Evolutionary conservation across 2,329 filamentous ascomycete genomes (phyloP).

Genomic region (Fusarium solani-melongenae): DNA sequence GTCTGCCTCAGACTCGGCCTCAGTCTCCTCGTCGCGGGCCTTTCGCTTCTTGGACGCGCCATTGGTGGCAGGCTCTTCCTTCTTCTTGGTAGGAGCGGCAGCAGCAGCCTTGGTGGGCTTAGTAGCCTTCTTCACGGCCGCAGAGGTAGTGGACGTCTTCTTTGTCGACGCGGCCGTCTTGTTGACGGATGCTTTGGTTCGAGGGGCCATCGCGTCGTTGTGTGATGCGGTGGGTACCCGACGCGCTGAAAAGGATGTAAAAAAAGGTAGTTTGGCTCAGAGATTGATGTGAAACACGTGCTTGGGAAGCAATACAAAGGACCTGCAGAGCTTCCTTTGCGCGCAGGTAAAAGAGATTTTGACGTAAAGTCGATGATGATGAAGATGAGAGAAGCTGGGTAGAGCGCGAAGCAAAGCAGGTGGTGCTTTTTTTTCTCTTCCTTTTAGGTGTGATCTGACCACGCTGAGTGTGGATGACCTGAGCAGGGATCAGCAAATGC

Average conservation of each 20-base stretch:
- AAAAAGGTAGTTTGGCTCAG: not conserved
- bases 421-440: slow-evolving; percentile 21
- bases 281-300: not conserved
- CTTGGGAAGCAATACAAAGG: not conserved
- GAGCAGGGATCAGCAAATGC: slow-evolving; percentile 24
- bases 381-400: slow-evolving; percentile 18
- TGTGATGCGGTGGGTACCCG: slow-evolving; percentile 16
- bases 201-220: slow-evolving; percentile 47
- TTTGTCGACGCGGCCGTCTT: slow-evolving; percentile 42
- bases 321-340: not conserved
- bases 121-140: slow-evolving; percentile 38
- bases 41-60: slow-evolving; percentile 45
- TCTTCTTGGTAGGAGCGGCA: slow-evolving; percentile 31
- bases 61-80: slow-evolving; percentile 36
- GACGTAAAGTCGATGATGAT: slow-evolving; percentile 20
- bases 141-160: slow-evolving; percentile 37
- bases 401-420: slow-evolving; percentile 10
- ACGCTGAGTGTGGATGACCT: slow-evolving; percentile 18
- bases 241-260: slow-evolving; percentile 5
- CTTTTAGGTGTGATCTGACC: slow-evolving; percentile 31
- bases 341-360: not conserved
- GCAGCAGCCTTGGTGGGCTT: slow-evolving; percentile 36
- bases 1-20: slow-evolving; percentile 45
- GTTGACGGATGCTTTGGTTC: slow-evolving; percentile 41
- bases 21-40: slow-evolving; percentile 38